Conservation (phyloP, 495 filamentous ascomycete species). For the Aspergillus hancockii region DNA sequence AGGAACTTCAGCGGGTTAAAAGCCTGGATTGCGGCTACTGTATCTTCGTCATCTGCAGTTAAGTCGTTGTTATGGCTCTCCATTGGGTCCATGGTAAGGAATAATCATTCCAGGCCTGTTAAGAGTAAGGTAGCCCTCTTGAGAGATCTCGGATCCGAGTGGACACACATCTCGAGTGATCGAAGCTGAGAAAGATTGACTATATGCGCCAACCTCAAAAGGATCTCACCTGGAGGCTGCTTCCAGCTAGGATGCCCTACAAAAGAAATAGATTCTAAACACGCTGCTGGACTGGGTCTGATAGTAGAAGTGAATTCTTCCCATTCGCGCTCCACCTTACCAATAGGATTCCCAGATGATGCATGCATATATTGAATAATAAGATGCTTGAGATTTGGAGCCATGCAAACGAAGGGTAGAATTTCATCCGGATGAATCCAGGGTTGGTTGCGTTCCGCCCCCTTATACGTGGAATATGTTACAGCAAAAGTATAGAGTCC, state of each 20-base stretch:
- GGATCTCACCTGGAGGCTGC: neutral
- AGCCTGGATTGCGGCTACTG: constrained; percentile 11
- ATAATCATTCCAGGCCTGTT: constrained; percentile 17
- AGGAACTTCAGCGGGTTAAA: constrained; percentile 16
- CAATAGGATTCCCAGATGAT: neutral
- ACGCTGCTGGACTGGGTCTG: neutral
- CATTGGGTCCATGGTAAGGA: neutral
- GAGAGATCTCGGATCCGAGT: neutral
- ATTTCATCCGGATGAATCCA: neutral
- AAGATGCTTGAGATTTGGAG: neutral
- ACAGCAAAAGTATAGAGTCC: neutral
- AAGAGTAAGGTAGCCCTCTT: neutral
- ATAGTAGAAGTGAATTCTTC: neutral
- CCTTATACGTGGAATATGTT: neutral
- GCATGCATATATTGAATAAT: neutral
- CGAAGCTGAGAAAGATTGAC: constrained; percentile 12
- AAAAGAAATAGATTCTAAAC: neutral
- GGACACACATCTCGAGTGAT: neutral
- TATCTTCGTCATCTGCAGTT: constrained; percentile 3
- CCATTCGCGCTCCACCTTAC: neutral
- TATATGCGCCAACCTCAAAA: neutral
- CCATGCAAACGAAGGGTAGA: neutral
- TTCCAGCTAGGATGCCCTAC: too few relatives aligned
- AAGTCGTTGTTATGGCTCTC: neutral
- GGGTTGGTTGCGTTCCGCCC: neutral